Percentiles rank a stretch among this genome's conserved stretches.
Conservation (phyloP, 1,284 basidiomycete genomes). For the Moniliella sp. region DNA sequence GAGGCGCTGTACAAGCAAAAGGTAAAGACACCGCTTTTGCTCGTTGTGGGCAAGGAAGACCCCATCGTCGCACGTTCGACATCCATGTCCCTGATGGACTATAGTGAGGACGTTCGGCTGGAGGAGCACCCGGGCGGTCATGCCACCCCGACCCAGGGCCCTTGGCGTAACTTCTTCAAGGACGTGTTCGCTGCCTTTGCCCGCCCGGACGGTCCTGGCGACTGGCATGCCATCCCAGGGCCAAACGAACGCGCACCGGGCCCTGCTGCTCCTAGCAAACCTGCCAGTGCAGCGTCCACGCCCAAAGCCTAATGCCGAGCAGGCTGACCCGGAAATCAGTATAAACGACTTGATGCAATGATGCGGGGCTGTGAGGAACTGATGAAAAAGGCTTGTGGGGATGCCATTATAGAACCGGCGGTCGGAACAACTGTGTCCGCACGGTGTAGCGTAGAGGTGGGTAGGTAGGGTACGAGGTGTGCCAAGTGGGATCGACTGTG, state of each 20-base stretch:
- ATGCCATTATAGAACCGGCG: no score
- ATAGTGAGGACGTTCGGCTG: constrained; percentile 15
- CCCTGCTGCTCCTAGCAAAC: neutral
- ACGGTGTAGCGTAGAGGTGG: no score
- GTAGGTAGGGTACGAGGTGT: no score
- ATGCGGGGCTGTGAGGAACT: no score
- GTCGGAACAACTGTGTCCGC: no score
- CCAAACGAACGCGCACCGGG: neutral
- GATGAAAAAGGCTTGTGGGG: no score
- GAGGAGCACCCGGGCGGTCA: constrained; percentile 30
- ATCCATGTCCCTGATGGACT: constrained; percentile 7
- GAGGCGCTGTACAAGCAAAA: constrained; percentile 14
- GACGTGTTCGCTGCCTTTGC: constrained; percentile 18
- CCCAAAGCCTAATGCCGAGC: no score
- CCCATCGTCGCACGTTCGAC: constrained; percentile 1
- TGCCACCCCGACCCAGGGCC: constrained; percentile 22
- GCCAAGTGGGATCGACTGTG: no score
- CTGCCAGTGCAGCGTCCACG: no score
- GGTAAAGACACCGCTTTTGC: constrained; percentile 20
- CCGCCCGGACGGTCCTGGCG: neutral
- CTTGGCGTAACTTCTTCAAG: constrained; percentile 27
- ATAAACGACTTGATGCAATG: no score
- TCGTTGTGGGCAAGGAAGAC: constrained; percentile 12
- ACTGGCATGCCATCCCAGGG: neutral
- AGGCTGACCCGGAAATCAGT: no score